Evolutionary conservation across 192 early-diverging fungal genomes (phyloP).

Genomic region (Gigaspora rosea): DNA sequence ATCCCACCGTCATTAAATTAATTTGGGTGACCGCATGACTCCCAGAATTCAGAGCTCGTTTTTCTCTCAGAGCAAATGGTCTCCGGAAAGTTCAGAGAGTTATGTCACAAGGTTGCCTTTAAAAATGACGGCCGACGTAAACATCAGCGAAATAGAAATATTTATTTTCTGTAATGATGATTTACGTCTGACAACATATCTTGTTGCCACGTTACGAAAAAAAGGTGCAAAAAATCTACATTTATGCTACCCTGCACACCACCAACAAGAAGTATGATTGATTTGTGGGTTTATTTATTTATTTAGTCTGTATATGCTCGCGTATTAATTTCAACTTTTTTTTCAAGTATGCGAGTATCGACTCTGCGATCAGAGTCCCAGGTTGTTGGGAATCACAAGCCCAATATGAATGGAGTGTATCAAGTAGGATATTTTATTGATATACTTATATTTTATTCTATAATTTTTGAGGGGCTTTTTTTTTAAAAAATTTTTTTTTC

Average conservation of each 20-base stretch:
- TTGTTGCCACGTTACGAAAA: not conserved
- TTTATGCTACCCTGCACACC: not conserved
- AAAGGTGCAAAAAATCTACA: not conserved
- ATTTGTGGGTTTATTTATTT: not conserved
- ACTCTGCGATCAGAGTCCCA: not conserved
- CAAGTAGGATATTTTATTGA: not conserved
- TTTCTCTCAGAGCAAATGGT: not conserved
- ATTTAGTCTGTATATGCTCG: not conserved
- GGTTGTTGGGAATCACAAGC: not conserved
- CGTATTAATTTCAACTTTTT: not conserved
- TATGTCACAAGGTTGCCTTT: not conserved
- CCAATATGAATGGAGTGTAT: not conserved
- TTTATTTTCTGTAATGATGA: constrained; percentile 3
- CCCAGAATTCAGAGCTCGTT: not conserved
- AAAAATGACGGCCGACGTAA: not conserved
- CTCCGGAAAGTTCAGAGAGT: not conserved
- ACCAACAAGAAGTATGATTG: not conserved
- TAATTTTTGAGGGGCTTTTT: not conserved
- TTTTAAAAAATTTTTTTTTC: not conserved
- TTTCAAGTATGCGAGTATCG: not conserved
- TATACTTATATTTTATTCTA: not conserved
- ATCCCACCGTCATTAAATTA: not conserved
- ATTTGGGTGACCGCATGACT: not conserved
- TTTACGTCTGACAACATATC: not conserved
- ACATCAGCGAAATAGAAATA: not conserved